These are phyloP conservation scores for Mortierella sp. DNA, from an alignment of 371 early-diverging fungal species.

Conservation along the genomic window DNA sequence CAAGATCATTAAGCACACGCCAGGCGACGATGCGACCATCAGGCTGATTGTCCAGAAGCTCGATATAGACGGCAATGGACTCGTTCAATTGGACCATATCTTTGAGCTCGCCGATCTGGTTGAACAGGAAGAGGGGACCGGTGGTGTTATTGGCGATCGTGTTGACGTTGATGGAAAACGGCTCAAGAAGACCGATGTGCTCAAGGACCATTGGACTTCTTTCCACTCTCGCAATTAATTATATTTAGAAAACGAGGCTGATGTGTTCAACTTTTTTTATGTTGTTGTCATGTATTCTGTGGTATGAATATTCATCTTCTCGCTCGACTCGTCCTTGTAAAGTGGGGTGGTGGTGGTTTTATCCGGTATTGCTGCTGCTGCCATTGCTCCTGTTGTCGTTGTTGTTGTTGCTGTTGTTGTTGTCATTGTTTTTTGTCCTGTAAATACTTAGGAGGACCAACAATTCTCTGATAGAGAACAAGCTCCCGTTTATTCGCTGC, in stretches of 20 bases:
- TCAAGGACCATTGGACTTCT: neutral
- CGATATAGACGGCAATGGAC: constrained; percentile 66
- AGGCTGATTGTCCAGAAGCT: constrained; percentile 69
- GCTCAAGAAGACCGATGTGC: neutral
- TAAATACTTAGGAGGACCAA: neutral
- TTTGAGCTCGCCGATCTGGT: constrained; percentile 42
- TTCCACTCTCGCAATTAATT: neutral
- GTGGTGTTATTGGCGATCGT: constrained; percentile 40
- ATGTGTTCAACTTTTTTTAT: neutral
- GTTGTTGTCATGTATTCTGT: neutral
- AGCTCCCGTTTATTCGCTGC: constrained; percentile 53
- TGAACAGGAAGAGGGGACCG: constrained; percentile 49
- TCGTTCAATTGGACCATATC: constrained; percentile 56
- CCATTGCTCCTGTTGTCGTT: neutral
- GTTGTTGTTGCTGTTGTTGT: neutral
- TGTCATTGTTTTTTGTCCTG: neutral
- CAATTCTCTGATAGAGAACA: neutral
- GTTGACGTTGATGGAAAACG: neutral
- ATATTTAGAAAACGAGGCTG: neutral
- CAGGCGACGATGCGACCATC: constrained; percentile 67
- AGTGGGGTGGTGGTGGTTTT: too few species aligned
- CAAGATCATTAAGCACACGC: constrained; percentile 67
- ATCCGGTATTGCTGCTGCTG: neutral
- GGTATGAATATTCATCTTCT: neutral
- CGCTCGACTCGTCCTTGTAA: neutral